These are phyloP conservation scores for Fraxinus latifolia DNA, from an alignment of 305 asterid genomes.

Conservation along the genomic window DNA sequence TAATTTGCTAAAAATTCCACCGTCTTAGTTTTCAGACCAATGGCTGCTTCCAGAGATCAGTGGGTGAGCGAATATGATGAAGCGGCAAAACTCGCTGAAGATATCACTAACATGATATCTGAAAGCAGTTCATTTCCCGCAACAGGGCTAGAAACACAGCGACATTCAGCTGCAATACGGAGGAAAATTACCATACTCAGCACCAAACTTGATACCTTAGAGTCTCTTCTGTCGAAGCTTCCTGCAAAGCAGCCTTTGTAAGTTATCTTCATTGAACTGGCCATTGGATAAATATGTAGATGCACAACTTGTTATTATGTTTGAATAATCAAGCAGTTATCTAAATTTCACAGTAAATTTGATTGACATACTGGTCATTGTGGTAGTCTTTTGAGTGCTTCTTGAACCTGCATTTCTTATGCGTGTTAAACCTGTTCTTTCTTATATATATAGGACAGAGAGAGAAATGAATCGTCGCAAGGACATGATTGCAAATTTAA, in stretches of 20 bases:
- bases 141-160: slow-evolving; percentile 74
- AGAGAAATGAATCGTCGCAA: slow-evolving; percentile 87
- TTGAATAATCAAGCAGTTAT: not conserved
- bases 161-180: slow-evolving; percentile 76
- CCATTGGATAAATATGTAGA: not conserved
- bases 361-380: not conserved
- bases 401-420: not conserved
- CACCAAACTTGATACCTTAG: slow-evolving; percentile 75
- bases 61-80: slow-evolving; percentile 97
- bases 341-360: not conserved
- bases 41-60: slow-evolving; percentile 73
- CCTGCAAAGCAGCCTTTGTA: slow-evolving; percentile 69
- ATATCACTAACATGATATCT: slow-evolving; percentile 78
- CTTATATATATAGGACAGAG: slow-evolving; percentile 50
- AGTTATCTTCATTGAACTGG: slow-evolving; percentile 29
- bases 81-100: slow-evolving; percentile 78
- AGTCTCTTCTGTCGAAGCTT: slow-evolving; percentile 56
- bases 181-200: slow-evolving; percentile 85
- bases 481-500: slow-evolving; percentile 65
- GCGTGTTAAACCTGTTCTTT: not conserved
- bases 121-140: slow-evolving; percentile 66
- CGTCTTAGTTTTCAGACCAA: slow-evolving; percentile 34
- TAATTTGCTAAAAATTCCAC: not conserved
- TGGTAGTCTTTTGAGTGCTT: not conserved
- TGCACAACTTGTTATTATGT: not conserved